Evolutionary conservation across 331 rosid genomes (phyloP), one percentile per base, ranked within the genome.

Genomic region (Stylosanthes scabra): DNA sequence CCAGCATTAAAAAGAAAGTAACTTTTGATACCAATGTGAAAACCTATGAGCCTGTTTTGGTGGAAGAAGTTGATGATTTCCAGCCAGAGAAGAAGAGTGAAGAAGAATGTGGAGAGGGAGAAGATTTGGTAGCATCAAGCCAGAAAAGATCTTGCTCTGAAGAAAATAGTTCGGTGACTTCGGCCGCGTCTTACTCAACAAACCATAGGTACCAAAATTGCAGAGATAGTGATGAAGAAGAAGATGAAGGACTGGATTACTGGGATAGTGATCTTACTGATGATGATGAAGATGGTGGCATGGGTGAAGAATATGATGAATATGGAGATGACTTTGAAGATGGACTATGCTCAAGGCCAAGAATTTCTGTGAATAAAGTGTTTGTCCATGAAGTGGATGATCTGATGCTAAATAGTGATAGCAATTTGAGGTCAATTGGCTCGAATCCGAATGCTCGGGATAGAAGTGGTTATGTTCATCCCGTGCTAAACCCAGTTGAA

Each of bases 401-500:
- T 64, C 20, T 81, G 45, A 49, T 68, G 16, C 42, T 27, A 8
- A 10, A 16, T 28, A 1, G 63, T 29, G 67, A 58, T 44, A 28
- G 11, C 5, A 67, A 44, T 9, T 8, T 45, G 67, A 71, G 29
- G 57, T 57, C 74, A 7, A 42, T 54, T 62, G 76, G 79, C 78
- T 81, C 50, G 16, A 84, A 82, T 61, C 74, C 51, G 5, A 81
- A 71, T 55, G 92, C 75, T 65, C 81, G 97, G 72, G 91, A 88
- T 66, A 86, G 98, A 76, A 88, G 87, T 85, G 80, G 61, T 52
- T 86, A 88, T 76, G 92, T 86, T 77, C 91, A 86, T 81, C 73
- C 98, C 34, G 94, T 92, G 81, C 78, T 88, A 72, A 90, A 88
- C 81, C 98, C 98, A 2, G 98, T 90, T 16, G 94, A 92, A 64